These are phyloP conservation scores for Brachypodium distachyon DNA, from an alignment of 202 grass and related monocot species.

Conservation along the genomic window DNA sequence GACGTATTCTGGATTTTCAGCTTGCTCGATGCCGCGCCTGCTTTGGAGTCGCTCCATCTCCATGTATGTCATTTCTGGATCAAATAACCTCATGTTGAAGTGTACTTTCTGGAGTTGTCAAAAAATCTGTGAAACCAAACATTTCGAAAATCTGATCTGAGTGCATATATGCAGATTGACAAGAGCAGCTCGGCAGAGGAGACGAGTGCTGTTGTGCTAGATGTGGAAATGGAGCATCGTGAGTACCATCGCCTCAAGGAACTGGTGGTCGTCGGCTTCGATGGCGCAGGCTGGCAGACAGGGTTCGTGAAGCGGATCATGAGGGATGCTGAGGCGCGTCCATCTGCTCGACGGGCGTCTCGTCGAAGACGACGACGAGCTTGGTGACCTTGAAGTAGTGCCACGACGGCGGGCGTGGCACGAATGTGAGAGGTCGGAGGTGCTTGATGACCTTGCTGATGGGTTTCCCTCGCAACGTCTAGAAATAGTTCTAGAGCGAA, in stretches of 20 bases:
- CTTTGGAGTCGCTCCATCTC: conserved; percentile 16
- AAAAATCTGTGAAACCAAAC: neutral
- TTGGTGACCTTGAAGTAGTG: neutral
- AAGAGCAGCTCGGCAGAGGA: neutral
- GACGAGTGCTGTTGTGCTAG: neutral
- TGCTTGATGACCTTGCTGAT: neutral
- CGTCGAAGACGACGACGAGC: neutral
- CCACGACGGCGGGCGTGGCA: neutral
- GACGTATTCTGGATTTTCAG: conserved; percentile 15
- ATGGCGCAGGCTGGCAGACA: neutral
- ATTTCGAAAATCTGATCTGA: neutral
- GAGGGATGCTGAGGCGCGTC: neutral
- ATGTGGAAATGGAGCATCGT: neutral
- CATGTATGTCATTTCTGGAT: neutral
- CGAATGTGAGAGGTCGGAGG: neutral
- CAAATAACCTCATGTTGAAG: neutral
- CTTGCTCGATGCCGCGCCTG: neutral
- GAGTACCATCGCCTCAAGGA: conserved; percentile 1
- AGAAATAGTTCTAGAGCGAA: conserved; percentile 13
- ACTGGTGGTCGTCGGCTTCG: neutral
- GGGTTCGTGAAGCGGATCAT: conserved; percentile 19
- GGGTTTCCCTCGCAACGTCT: neutral
- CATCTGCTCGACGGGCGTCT: conserved; percentile 9
- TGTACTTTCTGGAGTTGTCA: neutral
- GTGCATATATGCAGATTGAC: conserved; percentile 21